Conservation (phyloP, 768 basidiomycete genomes). For the Mrakia gelida region DNA sequence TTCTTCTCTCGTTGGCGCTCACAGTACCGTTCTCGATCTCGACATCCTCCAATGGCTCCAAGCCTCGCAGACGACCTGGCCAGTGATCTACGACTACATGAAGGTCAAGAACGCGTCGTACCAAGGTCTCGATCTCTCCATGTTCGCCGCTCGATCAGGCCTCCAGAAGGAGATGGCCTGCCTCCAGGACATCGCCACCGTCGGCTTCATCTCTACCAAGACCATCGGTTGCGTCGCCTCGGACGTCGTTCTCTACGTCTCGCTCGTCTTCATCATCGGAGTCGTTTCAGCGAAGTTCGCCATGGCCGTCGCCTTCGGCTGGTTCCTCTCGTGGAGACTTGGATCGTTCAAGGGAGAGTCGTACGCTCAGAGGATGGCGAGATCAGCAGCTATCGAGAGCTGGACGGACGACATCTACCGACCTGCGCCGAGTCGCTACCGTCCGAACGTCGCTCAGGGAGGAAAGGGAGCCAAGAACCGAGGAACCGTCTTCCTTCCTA, state of each 20-base stretch:
- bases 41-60: slow-evolving; percentile 79
- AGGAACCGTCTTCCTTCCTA: slow-evolving; percentile 48
- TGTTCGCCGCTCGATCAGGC: slow-evolving; percentile 68
- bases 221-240: slow-evolving; percentile 96
- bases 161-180: slow-evolving; percentile 69
- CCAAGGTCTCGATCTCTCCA: slow-evolving; percentile 81
- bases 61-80: slow-evolving; percentile 72
- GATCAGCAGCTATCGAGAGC: slow-evolving; percentile 84
- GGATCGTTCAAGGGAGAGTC: slow-evolving; percentile 92
- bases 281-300: slow-evolving; percentile 90
- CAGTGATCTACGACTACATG: slow-evolving; percentile 73
- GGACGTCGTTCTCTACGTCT: slow-evolving; percentile 86
- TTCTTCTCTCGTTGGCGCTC: slow-evolving; percentile 31
- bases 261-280: slow-evolving; percentile 93
- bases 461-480: slow-evolving; percentile 49
- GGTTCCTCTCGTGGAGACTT: slow-evolving; percentile 96
- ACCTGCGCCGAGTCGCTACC: slow-evolving; percentile 81
- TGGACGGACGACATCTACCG: slow-evolving; percentile 96
- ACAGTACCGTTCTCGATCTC: slow-evolving; percentile 82
- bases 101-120: slow-evolving; percentile 64
- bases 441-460: slow-evolving; percentile 77
- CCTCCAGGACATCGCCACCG: slow-evolving; percentile 74
- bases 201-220: slow-evolving; percentile 91
- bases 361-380: slow-evolving; percentile 83
- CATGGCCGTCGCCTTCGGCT: slow-evolving; percentile 95